Base-by-base conservation (phyloP, 2,329 filamentous ascomycete genomes). In the Aspergillus intermedius region DNA sequence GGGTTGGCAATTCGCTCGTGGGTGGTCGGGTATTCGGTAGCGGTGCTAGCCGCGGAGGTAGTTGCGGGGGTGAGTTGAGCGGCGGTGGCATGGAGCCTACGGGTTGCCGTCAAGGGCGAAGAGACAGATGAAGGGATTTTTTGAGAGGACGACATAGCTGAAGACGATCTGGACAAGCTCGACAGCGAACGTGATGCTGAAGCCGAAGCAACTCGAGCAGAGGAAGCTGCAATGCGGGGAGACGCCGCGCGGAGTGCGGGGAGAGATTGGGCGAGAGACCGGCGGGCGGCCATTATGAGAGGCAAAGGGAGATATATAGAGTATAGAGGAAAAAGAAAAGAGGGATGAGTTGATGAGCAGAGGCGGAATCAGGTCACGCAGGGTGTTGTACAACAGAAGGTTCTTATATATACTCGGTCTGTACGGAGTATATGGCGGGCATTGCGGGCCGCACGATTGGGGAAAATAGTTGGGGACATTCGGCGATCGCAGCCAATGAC, bases 1-100 rank as follows among this genome's bases (percentile, higher is more conserved):
- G 79, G 78, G 50, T 76, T 72, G 50, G 73, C 55, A 57, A 83
- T 79, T 51, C 70, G 71, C 43, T 78, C 74, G 68, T 84, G 81
- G 51, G 63, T 73, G 44, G 71, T 80, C 30, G 78, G 79, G 63
- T 81, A 82, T 49, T 75, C 71, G 46, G 75, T 71, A 37, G 76
- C 66, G n/a, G 75, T 74, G 5, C 68, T 67, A 45, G 73, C 69
- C 45, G 75, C 74, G 35, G 74, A 72, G 37, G 75, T 74, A 12
- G 77, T 75, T 47, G 75, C 69, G 44, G 72, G 73, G 51, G 58
- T 67, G 34, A 80, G 66, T 49, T 80, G 78, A 49, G 71, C 68
- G 7, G 75, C 73, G 5, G 80, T 82, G 45, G 76, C 77, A 64
- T 83, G 78, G 37, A 83, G 56, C 37, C 60, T 53, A 23, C 65